Base-by-base conservation (phyloP, 805 yeast genomes). In the Candida sanyiensis region DNA sequence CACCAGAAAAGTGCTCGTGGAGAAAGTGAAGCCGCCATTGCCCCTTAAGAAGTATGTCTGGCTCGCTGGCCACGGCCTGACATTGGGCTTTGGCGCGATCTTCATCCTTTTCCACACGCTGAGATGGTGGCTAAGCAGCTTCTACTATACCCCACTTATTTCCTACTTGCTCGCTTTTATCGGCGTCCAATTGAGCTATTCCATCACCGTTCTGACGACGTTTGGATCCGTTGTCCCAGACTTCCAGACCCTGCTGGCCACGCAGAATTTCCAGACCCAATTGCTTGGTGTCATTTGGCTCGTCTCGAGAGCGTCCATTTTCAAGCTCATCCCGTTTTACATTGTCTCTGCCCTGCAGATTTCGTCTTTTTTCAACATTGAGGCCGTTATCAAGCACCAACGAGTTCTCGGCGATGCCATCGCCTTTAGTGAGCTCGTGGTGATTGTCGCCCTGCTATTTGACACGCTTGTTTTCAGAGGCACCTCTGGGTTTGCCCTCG, bases 221-320 rank as follows among this genome's bases (percentile, higher is more conserved):
- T 80, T 78, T 62, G 79, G 79, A 18, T 64, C 75, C 15, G 63
- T 67, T 21, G 66, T 71, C 37, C 94, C 95, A 6, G 69, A 79
- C 5, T 69, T 77, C 54, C 71, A 72, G 40, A 75, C 79, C 5
- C 63, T 88, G 55, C 54, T 85, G 39, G 78, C 88, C 8, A 75
- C 86, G 18, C 86, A 77, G 48, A 83, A 84, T 56, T 83, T 83
- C 66, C 96, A 86, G 59, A 75, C 73, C 52, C 62, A 78, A 39
- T 45, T 73, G 3, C 59, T 83, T 39, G 73, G 79, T 1, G 20
- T 56, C 3, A 61, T 76, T 15, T 83, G 90, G 90, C 53, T 75
- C 34, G 58, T 80, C 39, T 74, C 81, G 28, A 75, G 83, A 61
- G 68, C 72, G 44, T 79, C 88, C 1, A 60, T 75, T 5, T 80